A percentile compares a stretch with the other conserved stretches of the same genome.
Conservation (phyloP, 345 rosid species). For the Populus euphratica region DNA sequence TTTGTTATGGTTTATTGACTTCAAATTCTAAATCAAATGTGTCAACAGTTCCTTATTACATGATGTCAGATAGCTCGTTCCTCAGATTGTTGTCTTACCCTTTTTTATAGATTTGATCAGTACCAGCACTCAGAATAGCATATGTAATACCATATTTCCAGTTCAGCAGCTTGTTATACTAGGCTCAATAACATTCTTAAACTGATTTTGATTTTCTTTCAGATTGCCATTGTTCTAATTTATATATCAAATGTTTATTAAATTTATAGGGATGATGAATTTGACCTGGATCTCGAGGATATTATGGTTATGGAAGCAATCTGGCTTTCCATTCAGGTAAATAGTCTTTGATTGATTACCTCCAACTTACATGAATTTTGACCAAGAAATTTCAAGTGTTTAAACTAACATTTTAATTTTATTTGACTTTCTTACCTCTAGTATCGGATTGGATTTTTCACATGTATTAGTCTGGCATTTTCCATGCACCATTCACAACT, state of each 20-base stretch:
- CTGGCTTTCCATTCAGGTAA: slow-evolving; percentile 94
- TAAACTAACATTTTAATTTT: not conserved
- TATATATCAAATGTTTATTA: slow-evolving; percentile 6
- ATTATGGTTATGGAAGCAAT: slow-evolving; percentile 97
- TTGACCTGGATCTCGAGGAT: slow-evolving; percentile 94
- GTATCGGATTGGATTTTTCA: not conserved
- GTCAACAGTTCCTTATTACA: not conserved
- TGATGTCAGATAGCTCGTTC: not conserved
- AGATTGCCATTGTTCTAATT: not conserved
- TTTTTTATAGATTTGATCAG: not conserved
- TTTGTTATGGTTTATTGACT: not conserved
- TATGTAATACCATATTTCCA: not conserved
- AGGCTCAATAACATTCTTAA: not conserved
- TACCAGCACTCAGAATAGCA: not conserved
- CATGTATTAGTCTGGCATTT: not conserved
- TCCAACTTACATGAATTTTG: not conserved
- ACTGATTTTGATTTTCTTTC: not conserved
- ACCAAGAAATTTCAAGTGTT: not conserved
- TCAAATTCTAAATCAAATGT: not conserved
- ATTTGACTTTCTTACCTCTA: not conserved
- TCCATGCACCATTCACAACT: not conserved
- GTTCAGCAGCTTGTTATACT: not conserved
- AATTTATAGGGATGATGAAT: slow-evolving; percentile 72
- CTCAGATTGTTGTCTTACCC: not conserved
- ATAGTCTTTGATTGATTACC: not conserved